Base-by-base conservation (phyloP, 73 alveolate genomes). In the Uronychia setigera region DNA sequence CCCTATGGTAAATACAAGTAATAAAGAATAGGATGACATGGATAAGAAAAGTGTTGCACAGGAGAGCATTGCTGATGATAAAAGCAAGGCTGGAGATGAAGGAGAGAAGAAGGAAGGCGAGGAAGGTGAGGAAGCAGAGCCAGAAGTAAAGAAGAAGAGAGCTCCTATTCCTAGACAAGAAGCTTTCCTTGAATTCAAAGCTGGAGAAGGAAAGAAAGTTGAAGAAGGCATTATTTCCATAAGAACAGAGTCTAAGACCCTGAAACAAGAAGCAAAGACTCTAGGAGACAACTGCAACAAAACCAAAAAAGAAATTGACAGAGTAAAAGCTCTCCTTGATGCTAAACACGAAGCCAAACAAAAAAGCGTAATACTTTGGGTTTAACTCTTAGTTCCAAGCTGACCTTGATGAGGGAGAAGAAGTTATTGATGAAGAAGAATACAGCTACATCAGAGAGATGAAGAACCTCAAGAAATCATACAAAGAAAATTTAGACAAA, bases 391-490 rank as follows among this genome's bases (percentile, higher is more conserved):
- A 46, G 67, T 85, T 94, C 78, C 46, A 76, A 35, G 92, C 60
- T 32, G 95, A 79, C 13, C 87, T 80, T 13, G 82, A 32, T 1
- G 87, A 79, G 75, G 80, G 79, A 26, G 84, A 80, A 28, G 93
- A 95, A 80, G 98, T 95, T 1, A 96, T 97, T 26, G 98, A 97
- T 58, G 99, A 98, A 85, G 99, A 98, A 88, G 99, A 98, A 88
- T 95, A 93, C 77, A 87, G 79, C 80, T 89, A 93, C 59, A 85
- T 98, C 77, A 93, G 94, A 82, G 95, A 94, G 81, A 85, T 98
- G 80, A 98, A 98, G 91, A 99, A 98, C 77, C 67, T 91, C 76
- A 98, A 97, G 94, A 96, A 89, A 78, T 81, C 74, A 78, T 96
- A 97, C 86, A 94, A 97, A 90, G 96, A 91, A 46, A 93, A 98